Percentiles rank a stretch among this genome's conserved stretches.
These are phyloP conservation scores for Nannochloropsis granulata DNA, from an alignment of 108 stramenopile genomes.

Conservation along the genomic window DNA sequence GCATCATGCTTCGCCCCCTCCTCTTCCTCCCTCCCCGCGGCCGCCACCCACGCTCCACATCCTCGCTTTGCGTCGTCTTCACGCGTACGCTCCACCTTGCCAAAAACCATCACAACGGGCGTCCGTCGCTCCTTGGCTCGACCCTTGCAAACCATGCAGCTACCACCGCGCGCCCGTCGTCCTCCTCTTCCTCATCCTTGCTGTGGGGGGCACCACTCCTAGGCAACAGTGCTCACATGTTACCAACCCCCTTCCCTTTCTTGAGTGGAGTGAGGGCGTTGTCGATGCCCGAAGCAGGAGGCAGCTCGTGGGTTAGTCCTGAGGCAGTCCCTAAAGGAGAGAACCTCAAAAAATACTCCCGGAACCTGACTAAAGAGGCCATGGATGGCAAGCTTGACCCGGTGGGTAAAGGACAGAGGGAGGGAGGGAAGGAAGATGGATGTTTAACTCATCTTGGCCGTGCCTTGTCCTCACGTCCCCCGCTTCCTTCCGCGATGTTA, in stretches of 20 bases:
- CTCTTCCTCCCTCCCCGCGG: neutral
- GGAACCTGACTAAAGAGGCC: constrained; percentile 1
- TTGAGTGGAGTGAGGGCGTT: neutral
- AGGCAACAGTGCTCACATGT: neutral
- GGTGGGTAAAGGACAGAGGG: neutral
- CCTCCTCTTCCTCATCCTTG: neutral
- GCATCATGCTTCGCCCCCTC: neutral
- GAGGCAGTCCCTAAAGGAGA: constrained; percentile 2
- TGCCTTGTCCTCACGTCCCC: neutral
- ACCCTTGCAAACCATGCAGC: too few relatives aligned
- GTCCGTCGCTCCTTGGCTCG: neutral
- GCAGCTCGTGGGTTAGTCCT: neutral
- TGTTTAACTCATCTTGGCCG: neutral
- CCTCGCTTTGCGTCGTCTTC: neutral
- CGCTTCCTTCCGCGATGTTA: neutral
- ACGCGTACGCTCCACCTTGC: neutral
- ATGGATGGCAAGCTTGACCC: constrained; percentile 6
- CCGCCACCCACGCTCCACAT: neutral
- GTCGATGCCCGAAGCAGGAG: neutral
- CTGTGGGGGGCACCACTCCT: neutral
- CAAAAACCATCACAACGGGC: neutral
- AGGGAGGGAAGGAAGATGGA: too few relatives aligned
- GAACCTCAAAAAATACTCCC: neutral
- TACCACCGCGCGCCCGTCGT: too few relatives aligned
- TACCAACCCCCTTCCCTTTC: neutral